Base-by-base conservation (phyloP, 2,329 filamentous ascomycete species). In the Pseudonectria buxi region DNA sequence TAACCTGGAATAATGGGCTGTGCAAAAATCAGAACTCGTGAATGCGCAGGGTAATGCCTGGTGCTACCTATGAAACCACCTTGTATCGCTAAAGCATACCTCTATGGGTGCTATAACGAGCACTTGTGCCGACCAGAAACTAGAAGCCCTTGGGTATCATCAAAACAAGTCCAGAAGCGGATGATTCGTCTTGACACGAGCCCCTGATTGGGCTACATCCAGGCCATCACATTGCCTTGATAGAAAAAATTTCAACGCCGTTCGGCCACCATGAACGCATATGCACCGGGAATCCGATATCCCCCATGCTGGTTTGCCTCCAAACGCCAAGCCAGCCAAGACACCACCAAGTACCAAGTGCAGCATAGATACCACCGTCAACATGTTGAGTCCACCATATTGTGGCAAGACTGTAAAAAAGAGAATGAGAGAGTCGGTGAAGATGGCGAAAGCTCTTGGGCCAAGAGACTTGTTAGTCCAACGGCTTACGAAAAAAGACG, bases 141-240 rank as follows among this genome's bases (percentile, higher is more conserved):
- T 40, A 50, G 46, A 50, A 49, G 44, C 41, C 46, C 40, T 45
- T 41, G 54, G 55, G 55, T 58, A 58, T 58, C 55, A 47, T 56
- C 46, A 53, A 56, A 55, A 47, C 48, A 50, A 51, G 46, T 45
- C 51, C 46, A 45, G 45, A 53, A 47, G 43, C 53, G 50, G 37
- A 49, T 52, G 40, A 24, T 43, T 45, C 36, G 42, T 45, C 44
- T 40, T 47, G 44, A 51, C 45, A 50, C 51, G 49, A 51, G 39
- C 44, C 43, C 38, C 39, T 55, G 41, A 50, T 51, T 44, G 40
- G 47, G 37, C 36, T 41, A 47, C 41, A 50, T 48, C 33, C 40
- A 36, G 34, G 22, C 35, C 31, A 22, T 22, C 18, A 22, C 18
- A 22, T 22, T 22, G 18, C 18, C 18, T 22, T 22, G 11, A 15